A percentile compares a stretch with the other conserved stretches of the same genome.
Conservation (phyloP, 1,139 yeast species). For the Blastobotrys persicus region DNA sequence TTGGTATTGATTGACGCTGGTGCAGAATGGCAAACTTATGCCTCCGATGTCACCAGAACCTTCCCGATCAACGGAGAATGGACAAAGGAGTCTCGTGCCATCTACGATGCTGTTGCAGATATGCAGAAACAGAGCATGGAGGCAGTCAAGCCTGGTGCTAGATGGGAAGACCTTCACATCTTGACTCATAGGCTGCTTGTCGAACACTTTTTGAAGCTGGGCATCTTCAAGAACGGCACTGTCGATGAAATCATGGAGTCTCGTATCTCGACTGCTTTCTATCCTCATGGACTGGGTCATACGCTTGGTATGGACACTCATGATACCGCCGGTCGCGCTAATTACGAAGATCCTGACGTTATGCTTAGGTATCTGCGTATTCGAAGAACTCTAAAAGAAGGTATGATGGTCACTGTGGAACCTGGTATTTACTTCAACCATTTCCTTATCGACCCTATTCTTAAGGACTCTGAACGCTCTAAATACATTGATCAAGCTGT, state of each 20-base stretch:
- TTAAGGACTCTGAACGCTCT: conserved; percentile 54
- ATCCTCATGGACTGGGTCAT: conserved; percentile 96
- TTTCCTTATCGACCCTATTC: conserved; percentile 64
- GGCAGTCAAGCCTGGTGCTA: conserved; percentile 72
- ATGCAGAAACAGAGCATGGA: conserved; percentile 77
- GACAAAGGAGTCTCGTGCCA: conserved; percentile 79
- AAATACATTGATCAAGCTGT: conserved; percentile 64
- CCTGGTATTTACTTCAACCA: conserved; percentile 94
- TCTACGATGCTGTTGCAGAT: conserved; percentile 74
- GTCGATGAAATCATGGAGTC: conserved; percentile 67
- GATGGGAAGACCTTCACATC: conserved; percentile 83
- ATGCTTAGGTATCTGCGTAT: conserved; percentile 73
- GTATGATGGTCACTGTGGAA: conserved; percentile 91
- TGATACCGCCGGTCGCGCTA: conserved; percentile 87
- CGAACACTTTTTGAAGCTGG: conserved; percentile 65
- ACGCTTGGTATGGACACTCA: conserved; percentile 93
- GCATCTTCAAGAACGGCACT: conserved; percentile 68
- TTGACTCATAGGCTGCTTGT: conserved; percentile 76
- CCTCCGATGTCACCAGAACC: conserved; percentile 91
- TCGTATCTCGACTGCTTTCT: conserved; percentile 71
- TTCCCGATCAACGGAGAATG: conserved; percentile 91
- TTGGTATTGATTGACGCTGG: conserved; percentile 92
- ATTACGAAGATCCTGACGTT: conserved; percentile 79
- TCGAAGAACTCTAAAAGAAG: conserved; percentile 65
- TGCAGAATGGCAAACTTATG: conserved; percentile 92